Conservation (phyloP, 495 filamentous ascomycete species). For the Rhizodiscina lignyota region DNA sequence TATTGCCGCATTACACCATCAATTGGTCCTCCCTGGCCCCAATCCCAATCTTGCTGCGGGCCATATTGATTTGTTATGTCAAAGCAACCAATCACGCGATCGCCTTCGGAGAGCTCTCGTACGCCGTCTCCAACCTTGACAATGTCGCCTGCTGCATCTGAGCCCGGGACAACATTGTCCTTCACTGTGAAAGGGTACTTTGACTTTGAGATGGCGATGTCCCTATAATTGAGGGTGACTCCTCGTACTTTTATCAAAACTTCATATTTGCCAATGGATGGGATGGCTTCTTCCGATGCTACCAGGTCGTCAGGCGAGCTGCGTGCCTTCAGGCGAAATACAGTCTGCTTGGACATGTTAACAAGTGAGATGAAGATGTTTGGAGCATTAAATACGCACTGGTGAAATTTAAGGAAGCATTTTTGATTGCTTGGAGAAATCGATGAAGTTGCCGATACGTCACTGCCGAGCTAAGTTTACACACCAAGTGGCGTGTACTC, state of each 20-base stretch:
- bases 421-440: too few species aligned
- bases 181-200: slow-evolving; percentile 46
- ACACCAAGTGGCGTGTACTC: too few species aligned
- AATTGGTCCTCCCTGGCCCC: slow-evolving; percentile 50
- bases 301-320: too few species aligned
- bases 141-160: slow-evolving; percentile 67
- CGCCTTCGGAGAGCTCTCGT: slow-evolving; percentile 64
- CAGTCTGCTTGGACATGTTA: too few species aligned
- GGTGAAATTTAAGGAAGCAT: too few species aligned
- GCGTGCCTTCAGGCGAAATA: too few species aligned
- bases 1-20: slow-evolving; percentile 62
- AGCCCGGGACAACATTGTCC: slow-evolving; percentile 46
- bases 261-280: background rate
- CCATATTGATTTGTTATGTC: slow-evolving; percentile 16
- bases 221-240: slow-evolving; percentile 70
- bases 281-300: too few species aligned
- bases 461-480: too few species aligned
- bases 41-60: slow-evolving; percentile 14
- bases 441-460: too few species aligned
- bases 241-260: slow-evolving; percentile 31
- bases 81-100: slow-evolving; percentile 45
- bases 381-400: too few species aligned
- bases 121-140: slow-evolving; percentile 58
- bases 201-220: slow-evolving; percentile 58
- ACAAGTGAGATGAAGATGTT: too few species aligned